Conservation (phyloP, 108 stramenopile genomes). For the Nitzschia inconspicua region DNA sequence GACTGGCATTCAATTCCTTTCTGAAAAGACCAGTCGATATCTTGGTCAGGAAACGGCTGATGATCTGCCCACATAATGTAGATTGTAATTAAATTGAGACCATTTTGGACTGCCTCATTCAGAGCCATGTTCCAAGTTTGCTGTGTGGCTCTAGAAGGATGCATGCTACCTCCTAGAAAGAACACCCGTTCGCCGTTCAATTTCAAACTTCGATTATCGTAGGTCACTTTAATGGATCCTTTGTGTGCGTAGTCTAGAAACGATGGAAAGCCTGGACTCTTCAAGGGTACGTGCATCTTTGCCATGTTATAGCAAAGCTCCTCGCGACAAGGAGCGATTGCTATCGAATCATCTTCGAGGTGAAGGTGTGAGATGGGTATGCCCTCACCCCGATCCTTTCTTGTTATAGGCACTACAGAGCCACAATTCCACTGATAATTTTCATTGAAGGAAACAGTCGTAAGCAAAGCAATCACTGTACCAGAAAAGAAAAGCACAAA, state of each 20-base stretch:
- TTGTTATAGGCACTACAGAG: too few relatives aligned
- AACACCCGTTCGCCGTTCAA: conserved; percentile 38
- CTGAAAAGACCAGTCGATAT: conserved; percentile 40
- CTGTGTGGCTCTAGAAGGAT: conserved; percentile 39
- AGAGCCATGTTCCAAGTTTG: conserved; percentile 37
- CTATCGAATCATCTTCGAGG: not conserved
- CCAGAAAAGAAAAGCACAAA: too few relatives aligned
- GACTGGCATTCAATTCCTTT: conserved; percentile 1
- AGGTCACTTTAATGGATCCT: conserved; percentile 33
- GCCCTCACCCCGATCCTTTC: too few relatives aligned
- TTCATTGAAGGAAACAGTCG: too few relatives aligned
- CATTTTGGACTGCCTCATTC: conserved; percentile 44
- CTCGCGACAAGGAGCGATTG: not conserved
- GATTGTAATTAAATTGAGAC: conserved; percentile 55
- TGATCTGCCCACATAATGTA: conserved; percentile 52
- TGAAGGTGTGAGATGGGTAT: too few relatives aligned
- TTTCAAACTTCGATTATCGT: conserved; percentile 34
- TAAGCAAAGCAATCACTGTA: too few relatives aligned
- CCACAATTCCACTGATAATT: too few relatives aligned
- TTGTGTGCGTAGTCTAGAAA: conserved; percentile 22
- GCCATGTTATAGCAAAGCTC: conserved; percentile 16
- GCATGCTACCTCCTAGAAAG: conserved; percentile 50
- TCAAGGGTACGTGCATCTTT: conserved; percentile 3
- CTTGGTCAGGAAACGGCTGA: conserved; percentile 28
- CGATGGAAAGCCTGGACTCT: conserved; percentile 32